Evolutionary conservation across 2,329 filamentous ascomycete species (phyloP), one percentile per base, ranked within the genome.

Genomic region (Penicillium sp.): DNA sequence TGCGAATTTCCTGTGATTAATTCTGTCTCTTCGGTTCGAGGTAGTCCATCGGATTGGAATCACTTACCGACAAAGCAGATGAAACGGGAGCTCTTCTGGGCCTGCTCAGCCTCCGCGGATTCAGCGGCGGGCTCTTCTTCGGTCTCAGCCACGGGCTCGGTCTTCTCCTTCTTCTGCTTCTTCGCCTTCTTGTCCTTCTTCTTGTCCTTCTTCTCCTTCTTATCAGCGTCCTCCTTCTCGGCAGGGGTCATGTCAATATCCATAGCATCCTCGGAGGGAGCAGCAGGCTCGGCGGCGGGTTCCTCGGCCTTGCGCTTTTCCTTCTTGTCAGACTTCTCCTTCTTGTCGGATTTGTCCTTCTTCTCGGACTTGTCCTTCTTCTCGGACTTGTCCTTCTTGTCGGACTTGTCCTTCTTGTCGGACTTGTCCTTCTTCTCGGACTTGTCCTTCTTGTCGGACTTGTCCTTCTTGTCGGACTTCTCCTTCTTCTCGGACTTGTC

Each of bases 11-110:
- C 33, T 33, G 52, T 21, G 13, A 25, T 46, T 27, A 41, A 34
- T 34, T 16, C 16, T 4, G 33, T 27, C 16, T 21, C 40, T 31
- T 48, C 27, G 13, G 29, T 10, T 45, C n/a, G 25, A 21, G 27
- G 34, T 31, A 19, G 2, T 43, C 34, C 5, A 47, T 31, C n/a
- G 27, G n/a, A 29, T 15, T n/a, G n/a, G 16, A 31, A 5, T 21
- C 3, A 56, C 77, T 23, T 76, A 85, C 85, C 88, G 62, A 93
- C 86, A 76, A 94, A 94, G 67, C 88, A 84, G 59, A 92, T 91
- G 78, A 91, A 91, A 59, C 88, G 83, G 16, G 79, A 72, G 57
- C 80, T 80, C 59, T 73, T 75, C 60, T 67, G 60, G 43, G 60
- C 4, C 63, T 40, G 53, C 23, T 50, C 27, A 15, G 19, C 60